Evolutionary conservation across 2,329 filamentous ascomycete species (phyloP).

Genomic region (Mollisiaceae sp.): DNA sequence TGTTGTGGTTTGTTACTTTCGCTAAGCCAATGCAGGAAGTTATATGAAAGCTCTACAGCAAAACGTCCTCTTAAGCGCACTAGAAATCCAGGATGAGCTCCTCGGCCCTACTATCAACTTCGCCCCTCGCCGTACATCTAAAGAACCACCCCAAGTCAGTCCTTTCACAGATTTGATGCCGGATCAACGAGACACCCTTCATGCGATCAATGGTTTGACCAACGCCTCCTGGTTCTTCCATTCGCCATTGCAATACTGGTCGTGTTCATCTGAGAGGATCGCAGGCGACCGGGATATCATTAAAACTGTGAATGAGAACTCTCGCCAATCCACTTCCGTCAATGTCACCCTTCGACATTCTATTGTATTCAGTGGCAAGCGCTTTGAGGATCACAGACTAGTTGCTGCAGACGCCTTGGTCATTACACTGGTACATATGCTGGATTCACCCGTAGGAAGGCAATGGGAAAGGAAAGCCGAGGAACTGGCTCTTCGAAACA

Average conservation of each 20-base stretch:
- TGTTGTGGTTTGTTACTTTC: not conserved
- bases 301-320: constrained; percentile 69
- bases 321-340: constrained; percentile 66
- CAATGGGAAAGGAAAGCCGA: constrained; percentile 68
- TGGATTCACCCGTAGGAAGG: constrained; percentile 65
- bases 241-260: constrained; percentile 84
- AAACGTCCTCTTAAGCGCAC: constrained; percentile 67
- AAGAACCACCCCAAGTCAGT: constrained; percentile 19
- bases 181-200: constrained; percentile 56
- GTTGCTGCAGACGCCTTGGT: constrained; percentile 78
- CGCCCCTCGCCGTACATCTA: constrained; percentile 49
- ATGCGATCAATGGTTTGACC: constrained; percentile 63
- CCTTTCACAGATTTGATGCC: constrained; percentile 38
- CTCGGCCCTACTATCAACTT: constrained; percentile 66
- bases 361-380: constrained; percentile 82
- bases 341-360: constrained; percentile 78
- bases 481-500: constrained; percentile 54
- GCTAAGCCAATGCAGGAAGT: constrained; percentile 46
- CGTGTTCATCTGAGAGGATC: constrained; percentile 65
- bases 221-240: constrained; percentile 78
- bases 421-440: constrained; percentile 74
- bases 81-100: constrained; percentile 73
- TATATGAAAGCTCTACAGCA: constrained; percentile 78
- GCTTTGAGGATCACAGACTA: constrained; percentile 69
- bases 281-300: constrained; percentile 66